Percentiles rank a stretch among this genome's conserved stretches.
phyloP scores from a whole-genome alignment of 2,329 filamentous ascomycete genomes.

The Nothophaeocryptopus gaeumannii region DNA sequence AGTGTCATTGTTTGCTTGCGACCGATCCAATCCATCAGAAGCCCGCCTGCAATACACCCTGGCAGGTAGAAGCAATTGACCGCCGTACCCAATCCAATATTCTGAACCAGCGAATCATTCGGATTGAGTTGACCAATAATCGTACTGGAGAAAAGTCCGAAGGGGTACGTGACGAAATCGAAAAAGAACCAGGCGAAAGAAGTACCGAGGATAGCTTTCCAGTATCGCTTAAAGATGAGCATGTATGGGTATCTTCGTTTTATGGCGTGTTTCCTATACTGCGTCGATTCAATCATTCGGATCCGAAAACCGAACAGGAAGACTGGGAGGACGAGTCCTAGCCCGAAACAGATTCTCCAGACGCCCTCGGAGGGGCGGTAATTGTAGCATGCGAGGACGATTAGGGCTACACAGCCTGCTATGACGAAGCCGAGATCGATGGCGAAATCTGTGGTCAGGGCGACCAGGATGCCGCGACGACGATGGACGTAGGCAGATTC shows the following conservation, averaged over 20 bases:
- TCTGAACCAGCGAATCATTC: conserved; percentile 63
- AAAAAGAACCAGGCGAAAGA: conserved; percentile 79
- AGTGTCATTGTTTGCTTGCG: conserved; percentile 69
- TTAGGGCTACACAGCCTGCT: conserved; percentile 70
- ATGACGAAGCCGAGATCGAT: conserved; percentile 82
- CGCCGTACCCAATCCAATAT: conserved; percentile 85
- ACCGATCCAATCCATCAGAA: conserved; percentile 72
- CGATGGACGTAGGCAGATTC: conserved; percentile 19
- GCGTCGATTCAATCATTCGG: conserved; percentile 68
- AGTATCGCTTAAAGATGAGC: conserved; percentile 63
- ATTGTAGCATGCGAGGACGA: conserved; percentile 41
- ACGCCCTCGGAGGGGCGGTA: conserved; percentile 63
- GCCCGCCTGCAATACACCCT: conserved; percentile 72
- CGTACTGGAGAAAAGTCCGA: conserved; percentile 76
- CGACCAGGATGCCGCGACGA: conserved; percentile 23
- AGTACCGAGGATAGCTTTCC: conserved; percentile 65
- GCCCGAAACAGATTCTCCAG: conserved; percentile 76
- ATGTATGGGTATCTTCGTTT: conserved; percentile 49
- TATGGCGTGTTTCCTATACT: conserved; percentile 71
- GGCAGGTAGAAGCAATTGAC: conserved; percentile 87
- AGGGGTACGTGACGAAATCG: conserved; percentile 61
- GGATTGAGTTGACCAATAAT: conserved; percentile 65
- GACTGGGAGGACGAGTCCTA: conserved; percentile 72
- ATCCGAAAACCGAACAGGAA: conserved; percentile 67
- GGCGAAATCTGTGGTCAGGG: conserved; percentile 23